Evolutionary conservation across 306 rosid genomes (phyloP), one percentile per base, ranked within the genome.

Genomic region (Fagus crenata): DNA sequence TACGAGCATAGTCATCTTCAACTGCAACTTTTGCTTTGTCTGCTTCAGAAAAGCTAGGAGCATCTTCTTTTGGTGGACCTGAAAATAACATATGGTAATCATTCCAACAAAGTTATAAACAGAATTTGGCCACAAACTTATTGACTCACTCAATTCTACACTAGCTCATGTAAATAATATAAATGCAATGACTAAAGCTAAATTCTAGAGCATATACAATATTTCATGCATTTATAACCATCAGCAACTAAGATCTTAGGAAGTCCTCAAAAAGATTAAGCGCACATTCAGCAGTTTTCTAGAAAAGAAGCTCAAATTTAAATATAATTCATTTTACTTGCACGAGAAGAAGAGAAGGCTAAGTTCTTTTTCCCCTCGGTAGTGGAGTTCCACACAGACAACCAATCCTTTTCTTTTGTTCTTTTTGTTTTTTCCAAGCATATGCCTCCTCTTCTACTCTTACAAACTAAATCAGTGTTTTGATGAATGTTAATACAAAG

Each of bases 1-100:
- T 80, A 8, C 77, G 84, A 78, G 88, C 90, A 85, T 76, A 86
- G 41, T 76, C 86, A 80, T 92, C 85, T 5, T 85, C 83, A 77
- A 46, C 67, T n/a, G 74, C 61, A 85, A 55, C 78, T 49, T 59
- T 81, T 63, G 54, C 81, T 33, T 40, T 49, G 7, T 78, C 81
- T 13, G 79, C 81, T 72, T 67, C 81, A 80, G 76, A 36, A 77
- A 55, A 71, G 56, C 77, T 49, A 55, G 87, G 60, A 80, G 75
- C 69, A 71, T 78, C 86, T 81, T 78, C 87, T 68, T 75, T 73
- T 31, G 8, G 43, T 37, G 75, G 76, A 81, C 84, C 95, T 88
- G 87, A 73, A 82, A 72, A 68, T 5, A 39, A 70, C 15, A 75
- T 69, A 28, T 32, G 68, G 73, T 69, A n/a, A 15, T 64, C 59